Base-by-base conservation (phyloP, 805 yeast genomes). In the Metschnikowia koreensis region DNA sequence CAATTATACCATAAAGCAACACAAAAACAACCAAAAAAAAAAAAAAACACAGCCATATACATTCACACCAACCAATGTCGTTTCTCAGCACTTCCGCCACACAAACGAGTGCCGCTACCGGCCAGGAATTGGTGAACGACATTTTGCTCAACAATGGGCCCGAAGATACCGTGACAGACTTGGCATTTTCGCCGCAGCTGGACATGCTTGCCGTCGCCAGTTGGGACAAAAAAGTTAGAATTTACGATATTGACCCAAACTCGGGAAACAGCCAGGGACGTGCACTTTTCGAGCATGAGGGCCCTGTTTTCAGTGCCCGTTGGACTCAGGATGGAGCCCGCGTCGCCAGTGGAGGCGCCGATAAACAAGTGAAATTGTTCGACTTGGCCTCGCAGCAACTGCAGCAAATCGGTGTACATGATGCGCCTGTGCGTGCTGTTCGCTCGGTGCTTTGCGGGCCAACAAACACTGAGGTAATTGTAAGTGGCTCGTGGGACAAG, bases 401-500 rank as follows among this genome's bases (percentile, higher is more conserved):
- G 7, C 88, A 84, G 61, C 96, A 89, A 59, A 79, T 94, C 44
- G 98, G 97, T 10, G 79, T 78, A 6, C 98, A 94, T 70, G 89
- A 86, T 65, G 89, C 85, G 3, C 79, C 97, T 0, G 96, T 94
- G 3, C 81, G 79, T 50, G 67, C 81, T 12, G 87, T 93, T 22
- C 75, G 96, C 50, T 83, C 80, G 55, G 96, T 89, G 10, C 86
- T 85, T 55, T 86, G 92, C 65, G 96, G 96, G 0, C 90, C 92
- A n/a, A 75, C 84, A 8, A 88, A 87, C 60, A 81, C 90, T 0
- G 90, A 81, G 40, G 89, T 89, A 57, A 82, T 93, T 28, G 97
- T 91, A 3, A 82, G 92, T 41, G 97, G 96, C 7, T 89, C 97
- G 7, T 94, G 97, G 97, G 99, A 94, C 70, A 91, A 90, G 71